Base-by-base conservation (phyloP, 108 stramenopile genomes). In the Conticribra guillardii region DNA sequence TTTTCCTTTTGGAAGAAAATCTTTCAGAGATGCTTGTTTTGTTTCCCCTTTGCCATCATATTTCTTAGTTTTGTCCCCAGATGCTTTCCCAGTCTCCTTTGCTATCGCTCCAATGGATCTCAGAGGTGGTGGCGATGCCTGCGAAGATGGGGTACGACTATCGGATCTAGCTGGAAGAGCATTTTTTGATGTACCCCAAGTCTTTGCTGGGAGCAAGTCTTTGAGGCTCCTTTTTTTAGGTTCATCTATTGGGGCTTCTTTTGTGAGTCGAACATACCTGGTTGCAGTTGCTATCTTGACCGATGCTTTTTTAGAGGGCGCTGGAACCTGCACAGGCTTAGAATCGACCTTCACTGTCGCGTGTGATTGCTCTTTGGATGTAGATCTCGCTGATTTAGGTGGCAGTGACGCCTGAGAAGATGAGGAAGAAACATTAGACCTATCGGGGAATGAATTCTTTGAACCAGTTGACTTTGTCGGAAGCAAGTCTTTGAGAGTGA, bases 21-120 rank as follows among this genome's bases (percentile, higher is more conserved):
- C 63, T 64, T 65, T 64, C 54, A 73, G 54, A 24, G 73, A 22
- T 11, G 21, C 5, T 51, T 4, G 53, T 47, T 41, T 46, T 31
- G 64, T 73, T 55, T 73, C 46, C 24, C 21, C 21, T 21, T 9
- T 51, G 50, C 5, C 50, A 51, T 4, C 4, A 28, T 26, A 21
- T 21, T 4, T 0, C 27, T 58, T 29, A 32, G 44, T 27, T 50
- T 16, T 34, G 14, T 19, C 60, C 21, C 11, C 7, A 7, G 37
- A 4, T n/a, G n/a, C 37, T 22, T 37, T 34, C 19, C 8, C 37
- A 9, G 5, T 11, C 5, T 9, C 37, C 11, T 41, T 41, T 5
- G 37, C 37, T 41, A 11, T 9, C 11, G 37, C 37, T 11, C 8
- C 5, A 24, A 60, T 41, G 18, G 2, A 18, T 21, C 17, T 27